phyloP scores from a whole-genome alignment of 129 eudicot species.

The Oenanthe sinensis region DNA sequence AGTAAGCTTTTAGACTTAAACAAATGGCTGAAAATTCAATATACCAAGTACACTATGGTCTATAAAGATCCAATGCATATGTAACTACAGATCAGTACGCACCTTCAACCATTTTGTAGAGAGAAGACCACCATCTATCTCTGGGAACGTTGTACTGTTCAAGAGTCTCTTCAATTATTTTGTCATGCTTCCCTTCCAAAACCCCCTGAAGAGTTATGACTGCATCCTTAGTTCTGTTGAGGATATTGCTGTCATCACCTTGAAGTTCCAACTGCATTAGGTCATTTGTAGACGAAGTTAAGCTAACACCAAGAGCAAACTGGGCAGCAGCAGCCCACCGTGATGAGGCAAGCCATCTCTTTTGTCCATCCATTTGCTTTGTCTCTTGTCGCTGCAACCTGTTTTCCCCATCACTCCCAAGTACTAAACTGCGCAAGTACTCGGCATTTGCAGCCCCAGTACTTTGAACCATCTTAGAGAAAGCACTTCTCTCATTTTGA shows the following conservation, averaged over 20 bases:
- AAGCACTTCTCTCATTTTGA: slow-evolving; percentile 55
- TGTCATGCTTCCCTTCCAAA: slow-evolving; percentile 58
- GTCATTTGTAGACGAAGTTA: slow-evolving; percentile 43
- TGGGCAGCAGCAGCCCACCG: slow-evolving; percentile 53
- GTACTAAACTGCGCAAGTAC: slow-evolving; percentile 66
- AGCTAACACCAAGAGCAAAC: slow-evolving; percentile 42
- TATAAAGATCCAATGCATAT: neutral
- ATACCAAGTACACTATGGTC: neutral
- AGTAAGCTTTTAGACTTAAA: neutral
- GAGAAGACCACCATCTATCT: slow-evolving; percentile 69
- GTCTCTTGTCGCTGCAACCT: slow-evolving; percentile 26
- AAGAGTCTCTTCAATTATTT: slow-evolving; percentile 37
- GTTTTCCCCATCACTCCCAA: slow-evolving; percentile 35
- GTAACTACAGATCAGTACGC: neutral
- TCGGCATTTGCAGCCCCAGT: slow-evolving; percentile 97
- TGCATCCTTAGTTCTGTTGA: slow-evolving; percentile 54
- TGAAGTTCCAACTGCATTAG: slow-evolving; percentile 34
- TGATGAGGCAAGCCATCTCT: slow-evolving; percentile 51
- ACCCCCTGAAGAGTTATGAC: slow-evolving; percentile 57
- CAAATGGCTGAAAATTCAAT: neutral
- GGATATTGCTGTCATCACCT: slow-evolving; percentile 29
- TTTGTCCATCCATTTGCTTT: slow-evolving; percentile 20
- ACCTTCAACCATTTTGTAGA: slow-evolving; percentile 68
- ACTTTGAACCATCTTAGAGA: slow-evolving; percentile 91
- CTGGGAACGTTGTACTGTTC: slow-evolving; percentile 33